phyloP scores from a whole-genome alignment of 495 filamentous ascomycete genomes.

The Hypomontagnella submonticulosa region DNA sequence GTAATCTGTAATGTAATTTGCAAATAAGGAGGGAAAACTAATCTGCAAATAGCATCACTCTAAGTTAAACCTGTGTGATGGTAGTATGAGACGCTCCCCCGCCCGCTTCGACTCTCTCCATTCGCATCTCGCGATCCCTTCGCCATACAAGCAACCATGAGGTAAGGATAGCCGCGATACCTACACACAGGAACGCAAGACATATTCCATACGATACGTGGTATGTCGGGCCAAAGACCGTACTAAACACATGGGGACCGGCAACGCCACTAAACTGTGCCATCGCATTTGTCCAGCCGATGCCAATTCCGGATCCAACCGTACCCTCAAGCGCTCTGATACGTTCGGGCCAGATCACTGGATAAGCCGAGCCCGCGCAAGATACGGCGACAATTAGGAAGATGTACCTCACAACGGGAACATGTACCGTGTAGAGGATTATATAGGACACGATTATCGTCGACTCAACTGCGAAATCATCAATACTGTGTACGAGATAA shows the following conservation, averaged over 20 bases:
- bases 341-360: constrained; percentile 60
- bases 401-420: constrained; percentile 54
- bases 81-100: not conserved
- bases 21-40: too few species aligned
- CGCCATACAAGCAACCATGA: constrained; percentile 53
- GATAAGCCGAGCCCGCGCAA: constrained; percentile 55
- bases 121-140: constrained; percentile 39
- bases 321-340: constrained; percentile 57
- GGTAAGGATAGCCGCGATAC: constrained; percentile 50
- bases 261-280: constrained; percentile 59
- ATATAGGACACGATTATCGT: constrained; percentile 60
- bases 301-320: constrained; percentile 53
- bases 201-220: constrained; percentile 54
- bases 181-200: constrained; percentile 51
- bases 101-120: not conserved
- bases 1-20: too few species aligned
- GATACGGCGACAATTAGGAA: constrained; percentile 55
- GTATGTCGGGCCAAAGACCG: constrained; percentile 56
- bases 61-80: too few species aligned
- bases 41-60: too few species aligned
- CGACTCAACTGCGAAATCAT: constrained; percentile 48
- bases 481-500: not conserved
- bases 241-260: constrained; percentile 56
- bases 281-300: constrained; percentile 59
- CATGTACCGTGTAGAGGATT: constrained; percentile 54